Evolutionary conservation across 2,329 filamentous ascomycete genomes (phyloP).

Genomic region (Elsinoe batatas): DNA sequence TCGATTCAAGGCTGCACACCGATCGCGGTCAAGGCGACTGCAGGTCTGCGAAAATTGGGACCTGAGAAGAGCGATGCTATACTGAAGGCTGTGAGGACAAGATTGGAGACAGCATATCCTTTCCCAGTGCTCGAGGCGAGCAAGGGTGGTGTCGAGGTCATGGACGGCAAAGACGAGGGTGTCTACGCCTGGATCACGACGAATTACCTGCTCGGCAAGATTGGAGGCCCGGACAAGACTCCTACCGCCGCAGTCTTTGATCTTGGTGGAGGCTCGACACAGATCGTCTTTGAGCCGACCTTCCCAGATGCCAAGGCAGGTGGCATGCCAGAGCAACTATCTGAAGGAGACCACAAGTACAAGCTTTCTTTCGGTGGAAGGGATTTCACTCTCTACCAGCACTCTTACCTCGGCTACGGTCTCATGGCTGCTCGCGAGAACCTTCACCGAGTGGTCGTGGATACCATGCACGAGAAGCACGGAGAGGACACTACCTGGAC

Average conservation of each 20-base stretch:
- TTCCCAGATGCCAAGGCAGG: conserved; percentile 64
- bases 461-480: conserved; percentile 56
- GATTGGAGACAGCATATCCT: conserved; percentile 80
- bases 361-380: conserved; percentile 80
- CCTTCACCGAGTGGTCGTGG: conserved; percentile 66
- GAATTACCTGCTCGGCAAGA: conserved; percentile 97
- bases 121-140: conserved; percentile 86
- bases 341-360: conserved; percentile 93
- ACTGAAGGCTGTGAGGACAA: conserved; percentile 68
- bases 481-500: conserved; percentile 55
- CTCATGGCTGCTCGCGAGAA: conserved; percentile 89
- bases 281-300: conserved; percentile 96
- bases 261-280: conserved; percentile 90
- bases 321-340: conserved; percentile 76
- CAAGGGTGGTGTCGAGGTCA: conserved; percentile 83
- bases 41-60: conserved; percentile 81
- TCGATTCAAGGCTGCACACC: conserved; percentile 86
- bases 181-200: conserved; percentile 99
- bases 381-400: conserved; percentile 89
- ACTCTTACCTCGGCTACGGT: conserved; percentile 94
- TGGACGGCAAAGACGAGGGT: conserved; percentile 95
- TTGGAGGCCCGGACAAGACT: conserved; percentile 80
- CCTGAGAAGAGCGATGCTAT: conserved; percentile 72
- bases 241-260: conserved; percentile 93
- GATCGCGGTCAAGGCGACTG: conserved; percentile 95